phyloP scores from a whole-genome alignment of 495 filamentous ascomycete genomes.

The Aspergillus taichungensis region DNA sequence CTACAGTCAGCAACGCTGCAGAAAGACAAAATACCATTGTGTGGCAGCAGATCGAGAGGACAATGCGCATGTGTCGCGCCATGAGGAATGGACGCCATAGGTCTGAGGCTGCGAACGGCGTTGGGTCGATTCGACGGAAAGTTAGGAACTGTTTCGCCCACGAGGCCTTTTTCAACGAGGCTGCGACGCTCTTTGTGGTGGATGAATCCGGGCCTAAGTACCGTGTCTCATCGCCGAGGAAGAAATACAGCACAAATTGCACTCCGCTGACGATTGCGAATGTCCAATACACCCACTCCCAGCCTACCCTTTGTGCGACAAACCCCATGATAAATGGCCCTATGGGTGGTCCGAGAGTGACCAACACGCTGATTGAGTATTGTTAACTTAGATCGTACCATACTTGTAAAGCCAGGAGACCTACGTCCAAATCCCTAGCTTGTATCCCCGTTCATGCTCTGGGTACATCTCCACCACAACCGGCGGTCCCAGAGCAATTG shows the following conservation, averaged over 20 bases:
- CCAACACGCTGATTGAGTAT: slow-evolving; percentile 18
- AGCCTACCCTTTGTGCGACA: slow-evolving; percentile 34
- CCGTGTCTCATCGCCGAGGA: slow-evolving; percentile 50
- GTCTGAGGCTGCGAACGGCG: slow-evolving; percentile 34
- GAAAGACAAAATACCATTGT: slow-evolving; percentile 44
- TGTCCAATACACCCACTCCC: slow-evolving; percentile 36
- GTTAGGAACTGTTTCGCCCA: slow-evolving; percentile 37
- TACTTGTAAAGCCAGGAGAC: too few relatives aligned
- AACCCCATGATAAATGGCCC: slow-evolving; percentile 45
- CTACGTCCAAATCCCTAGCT: slow-evolving; percentile 39
- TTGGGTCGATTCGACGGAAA: slow-evolving; percentile 40
- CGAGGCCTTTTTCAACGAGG: slow-evolving; percentile 6
- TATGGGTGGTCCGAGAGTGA: slow-evolving; percentile 45
- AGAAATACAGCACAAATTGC: slow-evolving; percentile 44
- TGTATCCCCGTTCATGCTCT: slow-evolving; percentile 30
- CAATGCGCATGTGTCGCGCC: slow-evolving; percentile 32
- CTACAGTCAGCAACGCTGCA: slow-evolving; percentile 41
- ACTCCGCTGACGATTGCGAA: slow-evolving; percentile 42
- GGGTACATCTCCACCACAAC: slow-evolving; percentile 43
- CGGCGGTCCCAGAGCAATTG: slow-evolving; percentile 34
- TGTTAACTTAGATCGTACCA: too few relatives aligned
- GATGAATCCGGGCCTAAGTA: slow-evolving; percentile 30
- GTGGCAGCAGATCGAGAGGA: slow-evolving; percentile 41
- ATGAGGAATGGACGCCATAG: slow-evolving; percentile 40
- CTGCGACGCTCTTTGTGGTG: not conserved